A percentile compares a stretch with the other conserved stretches of the same genome.
These are phyloP conservation scores for Hortaea sp. DNA, from an alignment of 2,329 filamentous ascomycete species.

Conservation along the genomic window DNA sequence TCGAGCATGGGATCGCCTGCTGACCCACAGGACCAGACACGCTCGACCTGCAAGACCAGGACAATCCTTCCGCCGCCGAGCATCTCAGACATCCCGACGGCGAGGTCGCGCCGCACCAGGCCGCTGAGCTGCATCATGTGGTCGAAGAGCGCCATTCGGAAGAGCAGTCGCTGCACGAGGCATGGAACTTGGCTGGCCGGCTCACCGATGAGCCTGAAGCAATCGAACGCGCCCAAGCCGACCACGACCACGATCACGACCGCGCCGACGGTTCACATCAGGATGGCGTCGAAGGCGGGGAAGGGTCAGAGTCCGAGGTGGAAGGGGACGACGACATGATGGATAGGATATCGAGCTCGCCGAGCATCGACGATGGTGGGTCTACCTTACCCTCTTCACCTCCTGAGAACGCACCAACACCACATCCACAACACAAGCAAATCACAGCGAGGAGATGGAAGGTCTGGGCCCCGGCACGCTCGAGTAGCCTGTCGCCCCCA, in stretches of 20 bases:
- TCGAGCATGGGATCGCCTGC: not conserved
- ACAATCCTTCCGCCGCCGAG: conserved; percentile 73
- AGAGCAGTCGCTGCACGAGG: conserved; percentile 56
- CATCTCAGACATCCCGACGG: conserved; percentile 53
- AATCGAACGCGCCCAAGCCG: conserved; percentile 41
- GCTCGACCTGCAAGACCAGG: conserved; percentile 82
- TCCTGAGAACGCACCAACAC: conserved; percentile 1
- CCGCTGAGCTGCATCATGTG: conserved; percentile 71
- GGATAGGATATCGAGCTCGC: conserved; percentile 97
- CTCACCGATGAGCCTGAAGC: conserved; percentile 33
- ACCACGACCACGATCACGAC: conserved; percentile 43
- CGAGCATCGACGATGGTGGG: conserved; percentile 98
- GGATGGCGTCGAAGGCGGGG: conserved; percentile 46
- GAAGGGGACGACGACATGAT: conserved; percentile 85
- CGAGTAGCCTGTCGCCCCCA: conserved; percentile 32
- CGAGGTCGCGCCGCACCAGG: conserved; percentile 68
- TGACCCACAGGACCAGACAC: conserved; percentile 53
- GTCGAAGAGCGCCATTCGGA: conserved; percentile 62
- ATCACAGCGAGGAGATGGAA: conserved; percentile 1
- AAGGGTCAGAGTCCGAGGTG: conserved; percentile 55
- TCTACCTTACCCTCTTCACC: conserved; percentile 38
- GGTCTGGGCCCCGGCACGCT: conserved; percentile 30
- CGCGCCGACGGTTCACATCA: conserved; percentile 17
- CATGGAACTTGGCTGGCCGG: conserved; percentile 33
- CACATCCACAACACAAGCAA: conserved; percentile 1